Percentiles rank a stretch among this genome's conserved stretches.
Conservation (phyloP, 805 yeast species). For the Zygoascus biomembranicola region DNA sequence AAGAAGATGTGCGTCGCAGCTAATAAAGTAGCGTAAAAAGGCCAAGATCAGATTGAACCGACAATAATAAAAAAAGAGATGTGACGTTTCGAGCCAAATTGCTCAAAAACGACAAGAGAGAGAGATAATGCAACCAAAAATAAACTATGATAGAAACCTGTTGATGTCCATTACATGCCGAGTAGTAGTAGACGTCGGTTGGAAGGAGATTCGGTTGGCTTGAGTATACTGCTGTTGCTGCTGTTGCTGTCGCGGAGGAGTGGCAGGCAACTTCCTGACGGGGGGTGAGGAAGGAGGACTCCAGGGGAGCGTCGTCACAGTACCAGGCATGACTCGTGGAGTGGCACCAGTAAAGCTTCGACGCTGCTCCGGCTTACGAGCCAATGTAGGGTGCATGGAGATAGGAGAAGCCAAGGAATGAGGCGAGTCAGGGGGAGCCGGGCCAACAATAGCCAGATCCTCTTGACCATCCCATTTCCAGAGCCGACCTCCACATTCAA, state of each 20-base stretch:
- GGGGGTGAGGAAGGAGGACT: background rate
- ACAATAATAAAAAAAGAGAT: too few species aligned
- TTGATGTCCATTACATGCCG: constrained; percentile 15
- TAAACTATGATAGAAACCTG: constrained; percentile 9
- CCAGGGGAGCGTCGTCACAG: background rate
- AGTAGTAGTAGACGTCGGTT: background rate
- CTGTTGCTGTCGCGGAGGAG: background rate
- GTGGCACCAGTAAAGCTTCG: background rate
- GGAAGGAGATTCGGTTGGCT: background rate
- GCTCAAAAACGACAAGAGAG: too few species aligned
- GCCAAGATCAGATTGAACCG: too few species aligned
- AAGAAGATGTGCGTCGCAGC: background rate
- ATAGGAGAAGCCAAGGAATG: constrained; percentile 2
- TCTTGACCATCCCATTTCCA: constrained; percentile 34
- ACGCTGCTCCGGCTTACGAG: background rate
- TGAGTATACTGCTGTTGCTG: background rate
- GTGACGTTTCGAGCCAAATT: too few species aligned
- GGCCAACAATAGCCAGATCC: constrained; percentile 22
- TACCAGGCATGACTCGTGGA: background rate
- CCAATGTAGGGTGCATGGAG: background rate
- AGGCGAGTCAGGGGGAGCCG: constrained; percentile 2
- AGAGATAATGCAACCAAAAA: too few species aligned
- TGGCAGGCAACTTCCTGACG: background rate
- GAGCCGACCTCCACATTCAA: constrained; percentile 32
- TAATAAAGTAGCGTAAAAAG: background rate